Evolutionary conservation across 768 basidiomycete genomes (phyloP).

Genomic region (Pulveroboletus sp.): DNA sequence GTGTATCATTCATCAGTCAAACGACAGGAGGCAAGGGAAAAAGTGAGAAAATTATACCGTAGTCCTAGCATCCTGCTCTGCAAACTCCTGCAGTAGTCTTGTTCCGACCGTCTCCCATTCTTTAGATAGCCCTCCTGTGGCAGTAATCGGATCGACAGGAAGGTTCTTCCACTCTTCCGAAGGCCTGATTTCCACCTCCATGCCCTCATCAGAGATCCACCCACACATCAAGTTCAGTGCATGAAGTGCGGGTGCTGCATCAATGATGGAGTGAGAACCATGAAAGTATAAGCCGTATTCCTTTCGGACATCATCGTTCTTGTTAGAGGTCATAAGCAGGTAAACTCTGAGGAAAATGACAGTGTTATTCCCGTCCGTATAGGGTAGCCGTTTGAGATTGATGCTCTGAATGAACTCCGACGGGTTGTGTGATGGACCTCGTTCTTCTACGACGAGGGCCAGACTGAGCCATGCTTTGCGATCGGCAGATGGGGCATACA

Average conservation of each 20-base stretch:
- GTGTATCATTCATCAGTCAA: background rate
- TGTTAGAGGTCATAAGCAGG: slow-evolving; percentile 3
- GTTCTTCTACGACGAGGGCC: slow-evolving; percentile 14
- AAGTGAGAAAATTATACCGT: background rate
- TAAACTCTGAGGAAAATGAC: too few relatives aligned
- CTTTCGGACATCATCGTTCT: background rate
- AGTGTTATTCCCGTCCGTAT: too few relatives aligned
- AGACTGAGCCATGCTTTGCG: slow-evolving; percentile 22
- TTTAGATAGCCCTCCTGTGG: slow-evolving; percentile 18
- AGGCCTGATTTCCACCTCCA: slow-evolving; percentile 8
- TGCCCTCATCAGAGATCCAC: slow-evolving; percentile 3
- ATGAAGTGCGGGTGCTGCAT: slow-evolving; percentile 18
- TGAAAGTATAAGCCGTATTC: slow-evolving; percentile 24
- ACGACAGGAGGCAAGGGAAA: background rate
- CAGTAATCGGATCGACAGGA: slow-evolving; percentile 23
- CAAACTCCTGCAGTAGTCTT: slow-evolving; percentile 12
- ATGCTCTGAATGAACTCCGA: slow-evolving; percentile 13
- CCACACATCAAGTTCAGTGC: slow-evolving; percentile 11
- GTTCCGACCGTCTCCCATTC: slow-evolving; percentile 16
- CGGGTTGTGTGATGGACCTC: slow-evolving; percentile 10
- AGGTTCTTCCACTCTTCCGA: slow-evolving; percentile 25
- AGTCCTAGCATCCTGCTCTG: background rate
- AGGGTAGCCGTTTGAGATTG: too few relatives aligned
- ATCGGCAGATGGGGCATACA: slow-evolving; percentile 22
- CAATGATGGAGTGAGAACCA: slow-evolving; percentile 18